Base-by-base conservation (phyloP, 2,329 filamentous ascomycete species). In the Alternaria atra region DNA sequence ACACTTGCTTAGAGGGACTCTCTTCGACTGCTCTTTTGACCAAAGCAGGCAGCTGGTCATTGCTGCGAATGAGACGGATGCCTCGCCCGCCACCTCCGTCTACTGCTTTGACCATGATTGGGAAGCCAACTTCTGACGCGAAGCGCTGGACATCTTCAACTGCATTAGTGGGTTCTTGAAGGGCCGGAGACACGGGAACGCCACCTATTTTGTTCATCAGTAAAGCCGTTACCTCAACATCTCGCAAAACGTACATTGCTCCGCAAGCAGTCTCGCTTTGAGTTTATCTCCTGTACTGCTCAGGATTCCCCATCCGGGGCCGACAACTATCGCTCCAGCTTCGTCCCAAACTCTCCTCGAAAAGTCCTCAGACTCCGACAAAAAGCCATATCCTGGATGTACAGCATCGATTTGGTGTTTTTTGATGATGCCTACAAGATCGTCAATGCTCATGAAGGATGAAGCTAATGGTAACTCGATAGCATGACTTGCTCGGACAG, bases 61-160 rank as follows among this genome's bases (percentile, higher is more conserved):
- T 75, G 23, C 72, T 69, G 1, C 75, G 75, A 6, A 88, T 82
- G 1, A 89, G 76, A 6, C 87, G 81, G 46, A 90, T 89, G 0
- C 87, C 87, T 15, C 86, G 76, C 0, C 87, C 87, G 3, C 87
- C 87, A 13, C 87, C 87, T 2, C 87, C 87, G 71, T 89, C 87
- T 4, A 89, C 84, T n/a, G 87, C 87, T 68, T 90, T 90, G 44
- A 89, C 78, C 84, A 89, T 87, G 43, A 88, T 79, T 0, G 86
- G 86, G 44, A 83, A 84, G 1, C 84, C 84, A 13, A 81, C 77
- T 23, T 76, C 48, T 3, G 71, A 83, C 74, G 91, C 93, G 68
- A 94, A 94, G 0, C 55, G 43, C 4, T 75, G 71, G 5, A 86
- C 80, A 5, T 82, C 77, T 27, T 80, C 74, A 1, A 83, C 65